Percentiles rank a stretch among this genome's conserved stretches.
Conservation (phyloP, 805 yeast genomes). For the Yarrowia alimentaria region DNA sequence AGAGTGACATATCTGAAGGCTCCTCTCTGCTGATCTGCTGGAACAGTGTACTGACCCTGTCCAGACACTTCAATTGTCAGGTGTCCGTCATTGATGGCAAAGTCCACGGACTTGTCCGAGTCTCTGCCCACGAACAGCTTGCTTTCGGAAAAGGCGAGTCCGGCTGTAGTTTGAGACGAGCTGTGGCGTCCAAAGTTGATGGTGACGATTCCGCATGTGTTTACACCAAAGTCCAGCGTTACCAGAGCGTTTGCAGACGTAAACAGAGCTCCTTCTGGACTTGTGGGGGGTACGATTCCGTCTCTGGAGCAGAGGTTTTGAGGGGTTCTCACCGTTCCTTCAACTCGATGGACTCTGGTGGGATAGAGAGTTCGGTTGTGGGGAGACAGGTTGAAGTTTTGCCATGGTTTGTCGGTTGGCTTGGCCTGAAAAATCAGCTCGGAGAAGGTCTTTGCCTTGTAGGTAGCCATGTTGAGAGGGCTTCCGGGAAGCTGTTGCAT, state of each 20-base stretch:
- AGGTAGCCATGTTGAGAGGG: too few relatives aligned
- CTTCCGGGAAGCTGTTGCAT: too few relatives aligned
- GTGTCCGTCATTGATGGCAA: conserved; percentile 1
- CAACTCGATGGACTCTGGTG: not conserved
- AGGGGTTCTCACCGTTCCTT: conserved; percentile 13
- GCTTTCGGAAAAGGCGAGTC: conserved; percentile 5
- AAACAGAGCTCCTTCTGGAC: too few relatives aligned
- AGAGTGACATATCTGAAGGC: conserved; percentile 5
- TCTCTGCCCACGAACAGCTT: conserved; percentile 3
- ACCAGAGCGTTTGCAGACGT: not conserved
- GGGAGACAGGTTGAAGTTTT: conserved; percentile 1
- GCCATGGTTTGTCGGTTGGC: conserved; percentile 8
- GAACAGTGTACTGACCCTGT: conserved; percentile 13
- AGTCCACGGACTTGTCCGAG: conserved; percentile 19
- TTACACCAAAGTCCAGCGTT: conserved; percentile 5
- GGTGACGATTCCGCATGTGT: conserved; percentile 5
- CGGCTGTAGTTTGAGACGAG: not conserved
- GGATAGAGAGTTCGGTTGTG: not conserved
- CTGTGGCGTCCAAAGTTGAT: not conserved
- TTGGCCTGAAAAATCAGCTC: conserved; percentile 9
- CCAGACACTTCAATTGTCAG: conserved; percentile 3
- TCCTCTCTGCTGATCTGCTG: conserved; percentile 1
- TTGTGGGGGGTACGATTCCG: too few relatives aligned
- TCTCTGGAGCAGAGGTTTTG: too few relatives aligned
- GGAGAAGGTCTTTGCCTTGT: conserved; percentile 18